Evolutionary conservation across 768 basidiomycete species (phyloP).

Genomic region (Clavulina sp.): DNA sequence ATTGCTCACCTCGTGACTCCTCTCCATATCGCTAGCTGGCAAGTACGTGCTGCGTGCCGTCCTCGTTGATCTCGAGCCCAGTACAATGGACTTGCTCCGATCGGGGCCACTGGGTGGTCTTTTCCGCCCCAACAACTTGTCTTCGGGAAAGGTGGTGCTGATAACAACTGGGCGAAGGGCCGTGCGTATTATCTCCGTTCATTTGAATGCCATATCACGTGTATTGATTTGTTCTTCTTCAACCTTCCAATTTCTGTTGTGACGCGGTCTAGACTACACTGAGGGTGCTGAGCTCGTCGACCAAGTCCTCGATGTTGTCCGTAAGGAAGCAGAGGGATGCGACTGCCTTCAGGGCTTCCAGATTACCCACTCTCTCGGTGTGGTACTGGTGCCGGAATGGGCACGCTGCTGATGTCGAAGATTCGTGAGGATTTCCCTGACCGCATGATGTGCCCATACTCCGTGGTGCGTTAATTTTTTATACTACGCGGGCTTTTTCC

Average conservation of each 20-base stretch:
- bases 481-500: no score
- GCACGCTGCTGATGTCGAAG: constrained; percentile 96
- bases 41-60: constrained; percentile 99
- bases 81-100: constrained; percentile 86
- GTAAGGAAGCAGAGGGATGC: constrained; percentile 95
- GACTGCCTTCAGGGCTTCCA: constrained; percentile 99
- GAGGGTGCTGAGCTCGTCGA: constrained; percentile 98
- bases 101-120: constrained; percentile 77
- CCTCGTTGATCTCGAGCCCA: constrained; percentile 93
- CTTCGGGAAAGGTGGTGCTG: constrained; percentile 93
- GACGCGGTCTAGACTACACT: constrained; percentile 48
- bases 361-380: constrained; percentile 95
- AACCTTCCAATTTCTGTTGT: constrained; percentile 8
- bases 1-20: not conserved
- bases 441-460: constrained; percentile 99
- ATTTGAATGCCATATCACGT: not conserved
- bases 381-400: constrained; percentile 99
- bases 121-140: constrained; percentile 99
- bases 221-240: no score
- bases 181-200: constrained; percentile 36
- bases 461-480: constrained; percentile 55
- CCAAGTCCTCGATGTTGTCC: constrained; percentile 91
- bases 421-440: constrained; percentile 98
- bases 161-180: constrained; percentile 99
- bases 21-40: constrained; percentile 31